Base-by-base conservation (phyloP, 495 filamentous ascomycete genomes). In the Neurospora sp. region DNA sequence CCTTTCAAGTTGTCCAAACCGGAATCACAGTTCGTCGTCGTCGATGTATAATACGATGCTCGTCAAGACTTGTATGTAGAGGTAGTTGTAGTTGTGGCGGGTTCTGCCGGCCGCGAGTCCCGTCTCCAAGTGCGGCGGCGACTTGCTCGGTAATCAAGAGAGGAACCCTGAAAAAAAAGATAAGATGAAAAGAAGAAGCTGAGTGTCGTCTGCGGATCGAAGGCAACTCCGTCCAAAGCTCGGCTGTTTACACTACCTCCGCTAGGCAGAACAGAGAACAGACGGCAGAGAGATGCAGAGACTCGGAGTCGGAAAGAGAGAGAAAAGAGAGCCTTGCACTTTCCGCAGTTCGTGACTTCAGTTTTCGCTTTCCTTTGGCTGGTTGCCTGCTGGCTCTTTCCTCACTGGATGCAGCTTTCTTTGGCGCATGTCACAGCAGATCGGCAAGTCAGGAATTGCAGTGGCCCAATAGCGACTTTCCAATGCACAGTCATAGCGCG, bases 391-490 rank as follows among this genome's bases (percentile, higher is more conserved):
- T 35, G 27, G 54, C 54, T 66, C 54, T 35, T 66, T 31, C 23
- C 54, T 35, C 54, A 37, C 72, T 73, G 69, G 69, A 73, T 73
- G 72, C 72, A 71, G 42, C 69, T 46, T 46, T 44, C 35, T 69
- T 46, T 69, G 59, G 54, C 69, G 72, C 72, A 73, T 48, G 69
- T 70, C 69, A 71, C 54, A 62, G 54, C 54, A 59, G 48, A 11
- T 27, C 48, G 48, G 48, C 48, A 27, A 59, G 44, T 48, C 46
- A 16, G 48, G 48, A 59, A 66, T 66, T 31, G n/a, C n/a, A n/a
- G n/a, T n/a, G 37, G 10, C 35, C 39, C 37, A 27, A 44, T 46
- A n/a, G 44, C 46, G 10, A 54, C 46, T 23, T 10, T 54, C 11
- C 46, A 54, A 27, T 59, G 48, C 20, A 7, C 23, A n/a, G n/a